Conservation (phyloP, 2,329 filamentous ascomycete species). For the Colletotrichum sansevieriae region DNA sequence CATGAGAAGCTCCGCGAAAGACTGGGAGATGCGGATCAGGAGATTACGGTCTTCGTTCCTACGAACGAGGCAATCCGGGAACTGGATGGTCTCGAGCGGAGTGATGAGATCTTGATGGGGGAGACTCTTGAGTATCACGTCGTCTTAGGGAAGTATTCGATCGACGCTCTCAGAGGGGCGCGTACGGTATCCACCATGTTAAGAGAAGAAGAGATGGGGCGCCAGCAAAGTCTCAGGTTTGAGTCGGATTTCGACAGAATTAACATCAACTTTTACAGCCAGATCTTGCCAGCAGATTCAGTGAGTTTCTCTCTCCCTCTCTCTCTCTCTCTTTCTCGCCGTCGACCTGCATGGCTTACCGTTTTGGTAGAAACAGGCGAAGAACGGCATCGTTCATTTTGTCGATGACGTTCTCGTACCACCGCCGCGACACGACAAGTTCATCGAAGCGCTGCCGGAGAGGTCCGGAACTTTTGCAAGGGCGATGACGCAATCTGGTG, state of each 20-base stretch:
- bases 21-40: background rate
- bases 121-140: conserved; percentile 47
- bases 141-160: background rate
- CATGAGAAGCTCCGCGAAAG: background rate
- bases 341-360: background rate
- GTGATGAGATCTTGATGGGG: conserved; percentile 54
- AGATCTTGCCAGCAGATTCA: background rate
- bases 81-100: background rate
- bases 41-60: conserved; percentile 18
- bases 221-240: conserved; percentile 9
- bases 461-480: conserved; percentile 10
- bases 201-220: conserved; percentile 1
- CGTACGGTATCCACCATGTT: conserved; percentile 1
- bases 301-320: background rate
- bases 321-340: background rate
- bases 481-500: conserved; percentile 1
- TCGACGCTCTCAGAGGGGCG: background rate
- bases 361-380: background rate
- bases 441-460: conserved; percentile 20
- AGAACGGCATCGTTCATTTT: conserved; percentile 24
- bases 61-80: conserved; percentile 17
- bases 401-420: conserved; percentile 36
- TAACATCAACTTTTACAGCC: conserved; percentile 21
- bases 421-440: conserved; percentile 25
- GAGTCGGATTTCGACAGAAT: background rate